Conservation (phyloP, 176 grass and related monocot species). For the Zizania latifolia region DNA sequence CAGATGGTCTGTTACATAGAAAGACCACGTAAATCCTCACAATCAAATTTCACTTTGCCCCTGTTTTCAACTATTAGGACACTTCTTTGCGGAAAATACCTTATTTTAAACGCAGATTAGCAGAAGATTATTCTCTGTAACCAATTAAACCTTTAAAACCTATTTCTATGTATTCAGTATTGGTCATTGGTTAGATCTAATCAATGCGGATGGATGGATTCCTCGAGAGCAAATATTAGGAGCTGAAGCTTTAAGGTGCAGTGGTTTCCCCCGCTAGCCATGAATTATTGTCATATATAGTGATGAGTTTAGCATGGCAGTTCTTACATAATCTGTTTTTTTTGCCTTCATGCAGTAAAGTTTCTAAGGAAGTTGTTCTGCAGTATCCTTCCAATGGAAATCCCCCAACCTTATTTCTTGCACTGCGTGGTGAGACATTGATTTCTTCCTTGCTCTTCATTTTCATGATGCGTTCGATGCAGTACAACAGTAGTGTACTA, state of each 20-base stretch:
- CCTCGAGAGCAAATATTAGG: constrained; percentile 93
- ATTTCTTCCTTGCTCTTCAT: not conserved
- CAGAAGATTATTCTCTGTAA: too few relatives aligned
- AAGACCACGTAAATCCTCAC: not conserved
- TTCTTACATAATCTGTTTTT: constrained; percentile 30
- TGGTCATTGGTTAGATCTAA: constrained; percentile 94
- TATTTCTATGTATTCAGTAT: too few relatives aligned
- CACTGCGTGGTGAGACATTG: constrained; percentile 46
- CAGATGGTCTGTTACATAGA: not conserved
- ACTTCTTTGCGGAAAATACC: constrained; percentile 36
- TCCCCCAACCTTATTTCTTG: constrained; percentile 90
- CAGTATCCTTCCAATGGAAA: constrained; percentile 93
- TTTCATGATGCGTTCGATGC: constrained; percentile 15
- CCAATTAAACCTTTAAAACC: too few relatives aligned
- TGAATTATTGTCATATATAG: not conserved
- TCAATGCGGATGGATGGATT: constrained; percentile 97
- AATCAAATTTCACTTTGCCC: not conserved
- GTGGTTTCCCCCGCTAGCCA: not conserved
- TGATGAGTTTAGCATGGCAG: constrained; percentile 12
- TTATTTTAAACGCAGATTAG: constrained; percentile 56
- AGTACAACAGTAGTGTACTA: too few relatives aligned
- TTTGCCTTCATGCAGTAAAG: constrained; percentile 61
- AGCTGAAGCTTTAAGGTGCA: constrained; percentile 92
- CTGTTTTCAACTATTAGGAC: not conserved
- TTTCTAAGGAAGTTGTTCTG: constrained; percentile 81